These are phyloP conservation scores for Myrica gale DNA, from an alignment of 306 rosid species.

Conservation along the genomic window DNA sequence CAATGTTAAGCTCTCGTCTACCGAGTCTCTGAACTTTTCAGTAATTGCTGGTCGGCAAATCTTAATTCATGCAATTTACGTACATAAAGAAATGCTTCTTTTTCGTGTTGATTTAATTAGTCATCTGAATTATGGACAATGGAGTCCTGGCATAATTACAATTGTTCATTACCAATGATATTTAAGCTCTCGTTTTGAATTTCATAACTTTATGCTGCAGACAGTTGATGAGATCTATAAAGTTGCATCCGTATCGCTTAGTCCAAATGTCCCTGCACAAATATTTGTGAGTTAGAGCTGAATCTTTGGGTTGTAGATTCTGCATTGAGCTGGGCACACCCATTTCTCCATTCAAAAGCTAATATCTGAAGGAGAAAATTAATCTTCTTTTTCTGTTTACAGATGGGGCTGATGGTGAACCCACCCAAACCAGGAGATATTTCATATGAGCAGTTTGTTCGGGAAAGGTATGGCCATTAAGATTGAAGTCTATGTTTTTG, in stretches of 20 bases:
- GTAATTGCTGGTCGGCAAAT: not conserved
- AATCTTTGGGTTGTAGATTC: slow-evolving; percentile 12
- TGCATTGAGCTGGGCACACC: not conserved
- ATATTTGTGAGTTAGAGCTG: slow-evolving; percentile 76
- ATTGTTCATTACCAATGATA: not conserved
- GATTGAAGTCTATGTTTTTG: slow-evolving; percentile 8
- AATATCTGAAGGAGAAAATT: slow-evolving; percentile 22
- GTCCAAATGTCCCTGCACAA: slow-evolving; percentile 99
- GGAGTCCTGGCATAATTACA: slow-evolving; percentile 7
- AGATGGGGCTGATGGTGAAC: slow-evolving; percentile 97
- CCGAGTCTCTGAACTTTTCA: not conserved
- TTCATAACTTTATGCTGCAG: slow-evolving; percentile 49
- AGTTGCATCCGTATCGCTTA: slow-evolving; percentile 82
- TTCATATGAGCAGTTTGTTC: slow-evolving; percentile 70
- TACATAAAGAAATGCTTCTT: not conserved
- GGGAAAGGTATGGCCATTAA: slow-evolving; percentile 74
- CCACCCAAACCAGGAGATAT: slow-evolving; percentile 97
- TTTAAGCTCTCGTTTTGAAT: slow-evolving; percentile 19
- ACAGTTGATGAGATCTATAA: slow-evolving; percentile 97
- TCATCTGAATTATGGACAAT: not conserved
- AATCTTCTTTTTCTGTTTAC: slow-evolving; percentile 29
- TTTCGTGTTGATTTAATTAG: not conserved
- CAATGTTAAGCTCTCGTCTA: slow-evolving; percentile 1
- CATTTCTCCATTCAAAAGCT: slow-evolving; percentile 5
- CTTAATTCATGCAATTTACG: not conserved